Evolutionary conservation across 2,329 filamentous ascomycete species (phyloP).

Genomic region (Phaeosphaeriaceae sp.): DNA sequence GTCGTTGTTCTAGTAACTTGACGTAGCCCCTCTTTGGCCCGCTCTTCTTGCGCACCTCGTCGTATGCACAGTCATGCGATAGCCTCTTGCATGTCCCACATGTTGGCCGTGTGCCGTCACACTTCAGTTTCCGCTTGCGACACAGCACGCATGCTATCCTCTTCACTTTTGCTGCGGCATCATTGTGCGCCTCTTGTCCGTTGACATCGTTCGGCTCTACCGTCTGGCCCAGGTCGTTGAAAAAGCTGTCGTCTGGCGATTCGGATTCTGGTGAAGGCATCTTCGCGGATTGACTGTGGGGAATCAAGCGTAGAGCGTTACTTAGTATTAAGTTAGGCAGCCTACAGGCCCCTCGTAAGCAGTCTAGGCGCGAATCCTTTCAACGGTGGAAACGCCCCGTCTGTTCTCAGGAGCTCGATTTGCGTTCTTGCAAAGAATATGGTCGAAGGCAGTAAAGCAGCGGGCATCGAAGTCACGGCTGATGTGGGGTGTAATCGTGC

Average conservation of each 20-base stretch:
- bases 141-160: constrained; percentile 95
- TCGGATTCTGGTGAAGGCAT: constrained; percentile 42
- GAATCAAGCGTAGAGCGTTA: not conserved
- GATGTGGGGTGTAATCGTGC: constrained; percentile 1
- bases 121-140: constrained; percentile 88
- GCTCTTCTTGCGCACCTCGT: constrained; percentile 92
- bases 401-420: not conserved
- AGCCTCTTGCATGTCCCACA: constrained; percentile 90
- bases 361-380: constrained; percentile 3
- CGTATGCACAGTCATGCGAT: constrained; percentile 86
- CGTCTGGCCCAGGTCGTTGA: constrained; percentile 63
- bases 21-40: constrained; percentile 94
- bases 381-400: not conserved
- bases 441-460: not conserved
- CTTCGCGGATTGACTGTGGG: constrained; percentile 8
- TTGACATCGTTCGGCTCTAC: constrained; percentile 46
- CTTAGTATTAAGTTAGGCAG: not conserved
- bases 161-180: constrained; percentile 65
- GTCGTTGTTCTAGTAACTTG: constrained; percentile 87
- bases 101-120: constrained; percentile 82
- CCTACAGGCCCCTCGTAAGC: constrained; percentile 10
- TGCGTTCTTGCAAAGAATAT: not conserved
- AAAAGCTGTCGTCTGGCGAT: constrained; percentile 57
- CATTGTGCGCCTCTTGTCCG: constrained; percentile 54
- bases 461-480: not conserved